phyloP scores from a whole-genome alignment of 2,329 filamentous ascomycete genomes.

The Aspergillus terreus region DNA sequence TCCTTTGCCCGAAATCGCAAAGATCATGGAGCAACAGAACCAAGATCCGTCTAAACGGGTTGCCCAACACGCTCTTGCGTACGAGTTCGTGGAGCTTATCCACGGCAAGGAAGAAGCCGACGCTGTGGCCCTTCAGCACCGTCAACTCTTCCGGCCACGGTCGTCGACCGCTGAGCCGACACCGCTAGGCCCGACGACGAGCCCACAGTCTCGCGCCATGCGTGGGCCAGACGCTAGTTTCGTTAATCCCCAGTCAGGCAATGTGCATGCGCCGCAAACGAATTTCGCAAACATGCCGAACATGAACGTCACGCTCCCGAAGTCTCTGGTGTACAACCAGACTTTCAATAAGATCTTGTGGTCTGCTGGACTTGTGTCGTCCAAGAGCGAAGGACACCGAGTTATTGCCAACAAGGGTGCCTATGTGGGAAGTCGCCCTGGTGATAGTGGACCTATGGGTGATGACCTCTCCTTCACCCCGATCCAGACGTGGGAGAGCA shows the following conservation, averaged over 20 bases:
- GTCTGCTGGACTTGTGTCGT: constrained; percentile 49
- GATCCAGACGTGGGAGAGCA: constrained; percentile 41
- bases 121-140: constrained; percentile 57
- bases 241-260: constrained; percentile 32
- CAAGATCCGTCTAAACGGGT: constrained; percentile 65
- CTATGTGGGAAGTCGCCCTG: constrained; percentile 45
- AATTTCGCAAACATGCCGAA: constrained; percentile 37
- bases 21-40: constrained; percentile 65
- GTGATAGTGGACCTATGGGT: constrained; percentile 39
- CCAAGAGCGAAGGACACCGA: constrained; percentile 50
- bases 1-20: constrained; percentile 63
- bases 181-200: constrained; percentile 22
- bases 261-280: constrained; percentile 36
- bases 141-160: constrained; percentile 41
- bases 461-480: constrained; percentile 49
- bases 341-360: constrained; percentile 49
- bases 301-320: constrained; percentile 43
- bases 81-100: constrained; percentile 74
- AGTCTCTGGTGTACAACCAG: constrained; percentile 47
- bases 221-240: constrained; percentile 22
- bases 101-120: constrained; percentile 67
- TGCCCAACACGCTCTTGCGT: constrained; percentile 80
- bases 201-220: constrained; percentile 13
- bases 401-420: constrained; percentile 49
- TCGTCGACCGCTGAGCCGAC: constrained; percentile 32